Evolutionary conservation across 1,139 yeast species (phyloP), one percentile per base, ranked within the genome.

Genomic region (Candida mesenterica): DNA sequence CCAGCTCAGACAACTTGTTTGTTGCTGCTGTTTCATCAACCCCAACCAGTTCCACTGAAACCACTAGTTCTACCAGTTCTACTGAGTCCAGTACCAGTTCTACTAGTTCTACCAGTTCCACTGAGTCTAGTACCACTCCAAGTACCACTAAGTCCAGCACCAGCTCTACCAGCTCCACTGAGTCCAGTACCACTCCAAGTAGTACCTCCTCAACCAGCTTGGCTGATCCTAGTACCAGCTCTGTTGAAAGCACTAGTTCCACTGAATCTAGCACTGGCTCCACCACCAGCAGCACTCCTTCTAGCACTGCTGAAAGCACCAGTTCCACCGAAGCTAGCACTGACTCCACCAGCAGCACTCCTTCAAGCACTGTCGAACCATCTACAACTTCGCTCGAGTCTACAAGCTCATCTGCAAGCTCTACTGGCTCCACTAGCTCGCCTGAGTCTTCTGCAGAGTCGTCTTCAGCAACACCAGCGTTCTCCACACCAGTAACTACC

Each of bases 91-190:
- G 31, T 26, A 12, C 26, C n/a, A 23, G n/a, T 5, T 7, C 32
- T 41, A 12, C 36, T 12, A 20, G 24, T 12, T 16, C 31, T 18
- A 28, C 31, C 15, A 7, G 6, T 28, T 7, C 31, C 14, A 9
- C 31, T 7, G 9, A 12, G 8, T 13, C 26, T 24, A 24, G 12
- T 26, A 26, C n/a, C n/a, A 26, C 29, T 5, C 18, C 29, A 29
- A 17, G n/a, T n/a, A n/a, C 20, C 30, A n/a, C n/a, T n/a, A n/a
- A n/a, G n/a, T 5, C 20, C 30, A 16, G 14, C 28, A 15, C 14
- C 22, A 22, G 10, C 20, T 4, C 15, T n/a, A 24, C 6, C 13
- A 24, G 6, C 26, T 24, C 6, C 22, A 19, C 22, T 19, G 22
- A 19, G 9, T 9, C 22, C 22, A 19, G 22, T 6, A 19, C 6